Conservation (phyloP, 2,329 filamentous ascomycete genomes). For the Aspergillus tamarii region DNA sequence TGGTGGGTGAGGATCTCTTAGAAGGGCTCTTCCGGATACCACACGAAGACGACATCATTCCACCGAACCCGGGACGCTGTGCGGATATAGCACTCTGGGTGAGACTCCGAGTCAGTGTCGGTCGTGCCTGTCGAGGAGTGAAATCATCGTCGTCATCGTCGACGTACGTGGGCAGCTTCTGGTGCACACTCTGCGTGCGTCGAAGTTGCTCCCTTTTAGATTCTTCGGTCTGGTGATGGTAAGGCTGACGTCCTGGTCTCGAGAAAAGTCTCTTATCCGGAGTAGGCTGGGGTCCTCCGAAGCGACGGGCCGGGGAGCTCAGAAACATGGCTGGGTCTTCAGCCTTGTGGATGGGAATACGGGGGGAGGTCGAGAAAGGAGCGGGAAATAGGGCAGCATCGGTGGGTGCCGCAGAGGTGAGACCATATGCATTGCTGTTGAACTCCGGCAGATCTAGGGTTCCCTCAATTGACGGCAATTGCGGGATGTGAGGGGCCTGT, state of each 20-base stretch:
- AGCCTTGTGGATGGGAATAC: slow-evolving; percentile 39
- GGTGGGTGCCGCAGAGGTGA: slow-evolving; percentile 32
- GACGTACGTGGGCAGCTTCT: slow-evolving; percentile 32
- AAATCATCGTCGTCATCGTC: slow-evolving; percentile 40
- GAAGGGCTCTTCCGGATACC: slow-evolving; percentile 47
- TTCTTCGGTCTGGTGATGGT: slow-evolving; percentile 54
- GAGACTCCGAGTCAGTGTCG: slow-evolving; percentile 43
- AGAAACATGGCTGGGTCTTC: slow-evolving; percentile 53
- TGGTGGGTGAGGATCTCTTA: slow-evolving; percentile 48
- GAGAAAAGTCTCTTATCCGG: slow-evolving; percentile 31
- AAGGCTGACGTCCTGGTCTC: slow-evolving; percentile 45
- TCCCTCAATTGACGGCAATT: slow-evolving; percentile 40
- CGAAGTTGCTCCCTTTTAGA: slow-evolving; percentile 48
- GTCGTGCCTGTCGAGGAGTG: slow-evolving; percentile 38
- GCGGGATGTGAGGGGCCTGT: slow-evolving; percentile 34
- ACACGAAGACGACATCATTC: slow-evolving; percentile 36
- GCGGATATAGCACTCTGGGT: slow-evolving; percentile 43
- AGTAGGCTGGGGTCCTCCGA: slow-evolving; percentile 43
- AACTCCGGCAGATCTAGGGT: slow-evolving; percentile 40
- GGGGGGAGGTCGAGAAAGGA: slow-evolving; percentile 51
- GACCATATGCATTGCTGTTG: slow-evolving; percentile 29
- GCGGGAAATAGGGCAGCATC: slow-evolving; percentile 46
- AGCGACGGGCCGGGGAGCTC: slow-evolving; percentile 52
- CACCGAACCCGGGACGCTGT: slow-evolving; percentile 34
- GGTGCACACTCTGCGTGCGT: slow-evolving; percentile 35